phyloP scores from a whole-genome alignment of 176 grass and related monocot species.

The Avena sativa region DNA sequence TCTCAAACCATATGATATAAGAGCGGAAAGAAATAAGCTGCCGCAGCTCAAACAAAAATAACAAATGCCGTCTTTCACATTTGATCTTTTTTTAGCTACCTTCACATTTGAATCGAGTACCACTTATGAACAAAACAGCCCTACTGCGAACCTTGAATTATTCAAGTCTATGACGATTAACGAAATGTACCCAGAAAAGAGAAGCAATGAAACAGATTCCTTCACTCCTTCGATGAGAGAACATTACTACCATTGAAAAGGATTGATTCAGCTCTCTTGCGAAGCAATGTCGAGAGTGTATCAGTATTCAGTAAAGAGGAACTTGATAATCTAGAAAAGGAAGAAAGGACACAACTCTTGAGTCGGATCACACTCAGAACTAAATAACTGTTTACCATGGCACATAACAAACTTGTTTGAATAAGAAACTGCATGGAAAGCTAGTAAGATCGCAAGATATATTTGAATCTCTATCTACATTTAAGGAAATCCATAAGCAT shows the following conservation, averaged over 20 bases:
- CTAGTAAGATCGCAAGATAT: no score
- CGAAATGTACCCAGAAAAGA: not conserved
- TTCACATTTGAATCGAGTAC: no score
- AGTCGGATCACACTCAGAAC: not conserved
- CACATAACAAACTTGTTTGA: not conserved
- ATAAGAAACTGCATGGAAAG: no score
- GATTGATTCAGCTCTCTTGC: not conserved
- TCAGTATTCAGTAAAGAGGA: not conserved
- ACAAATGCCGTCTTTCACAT: no score
- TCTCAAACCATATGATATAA: no score
- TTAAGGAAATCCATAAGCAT: no score
- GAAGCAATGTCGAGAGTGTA: slow-evolving; percentile 39
- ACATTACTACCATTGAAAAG: not conserved
- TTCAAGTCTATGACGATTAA: not conserved
- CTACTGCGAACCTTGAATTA: not conserved
- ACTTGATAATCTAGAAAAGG: slow-evolving; percentile 17
- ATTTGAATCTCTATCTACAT: no score
- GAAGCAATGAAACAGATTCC: not conserved
- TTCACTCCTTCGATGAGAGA: not conserved
- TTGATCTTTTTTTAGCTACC: no score
- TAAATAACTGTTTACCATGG: not conserved
- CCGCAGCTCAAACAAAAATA: no score
- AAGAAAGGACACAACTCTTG: not conserved
- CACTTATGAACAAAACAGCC: no score
- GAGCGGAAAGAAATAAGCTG: no score